Percentiles rank a stretch among this genome's conserved stretches.
Conservation (phyloP, 2,329 filamentous ascomycete genomes). For the Chrysosporium queenslandicum region DNA sequence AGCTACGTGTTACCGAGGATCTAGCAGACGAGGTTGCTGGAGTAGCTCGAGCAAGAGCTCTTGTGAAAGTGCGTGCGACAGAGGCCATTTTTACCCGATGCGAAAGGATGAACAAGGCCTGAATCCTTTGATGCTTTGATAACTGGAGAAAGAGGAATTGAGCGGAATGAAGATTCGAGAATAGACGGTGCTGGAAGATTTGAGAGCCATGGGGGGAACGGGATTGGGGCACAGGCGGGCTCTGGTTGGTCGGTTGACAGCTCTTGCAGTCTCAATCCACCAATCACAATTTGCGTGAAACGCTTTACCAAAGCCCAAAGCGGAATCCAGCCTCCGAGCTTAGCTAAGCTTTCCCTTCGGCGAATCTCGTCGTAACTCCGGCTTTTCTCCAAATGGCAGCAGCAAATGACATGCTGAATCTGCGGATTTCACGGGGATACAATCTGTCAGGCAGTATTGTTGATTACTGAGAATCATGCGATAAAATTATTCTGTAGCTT, state of each 20-base stretch:
- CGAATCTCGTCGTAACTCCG: not conserved
- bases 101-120: not conserved
- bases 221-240: not conserved
- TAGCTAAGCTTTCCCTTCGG: conserved; percentile 1
- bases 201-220: not conserved
- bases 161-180: not conserved
- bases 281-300: not conserved
- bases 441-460: no score
- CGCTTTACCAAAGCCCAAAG: not conserved
- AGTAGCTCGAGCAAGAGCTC: conserved; percentile 34
- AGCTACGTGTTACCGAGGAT: conserved; percentile 37
- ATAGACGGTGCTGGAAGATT: conserved; percentile 5
- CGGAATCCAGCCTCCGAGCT: not conserved
- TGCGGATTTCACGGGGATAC: no score
- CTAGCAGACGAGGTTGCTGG: conserved; percentile 29
- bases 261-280: not conserved
- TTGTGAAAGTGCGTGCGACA: conserved; percentile 35
- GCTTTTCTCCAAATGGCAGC: not conserved
- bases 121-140: not conserved
- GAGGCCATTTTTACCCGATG: conserved; percentile 29
- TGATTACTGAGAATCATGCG: no score
- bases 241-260: conserved; percentile 2
- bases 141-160: not conserved
- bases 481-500: no score
- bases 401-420: no score